Conservation (phyloP, 805 yeast species). For the Starmerella etchellsii region DNA sequence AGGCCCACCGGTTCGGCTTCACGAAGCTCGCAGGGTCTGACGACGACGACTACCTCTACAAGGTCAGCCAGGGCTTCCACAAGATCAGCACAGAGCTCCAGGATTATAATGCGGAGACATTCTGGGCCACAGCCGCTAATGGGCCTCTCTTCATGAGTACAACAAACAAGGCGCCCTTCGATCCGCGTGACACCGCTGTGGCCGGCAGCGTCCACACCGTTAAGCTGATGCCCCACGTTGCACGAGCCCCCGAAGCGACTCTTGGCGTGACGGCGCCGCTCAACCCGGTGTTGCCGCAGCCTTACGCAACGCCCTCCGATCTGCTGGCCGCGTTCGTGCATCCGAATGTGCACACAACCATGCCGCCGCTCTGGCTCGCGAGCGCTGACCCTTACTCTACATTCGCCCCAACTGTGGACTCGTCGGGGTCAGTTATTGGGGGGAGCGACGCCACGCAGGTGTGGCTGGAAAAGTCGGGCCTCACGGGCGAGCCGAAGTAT, state of each 20-base stretch:
- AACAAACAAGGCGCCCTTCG: conserved; percentile 55
- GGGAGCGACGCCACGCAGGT: conserved; percentile 16
- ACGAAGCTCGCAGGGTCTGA: conserved; percentile 8
- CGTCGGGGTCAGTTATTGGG: conserved; percentile 33
- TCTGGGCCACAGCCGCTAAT: conserved; percentile 43
- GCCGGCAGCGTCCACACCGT: conserved; percentile 58
- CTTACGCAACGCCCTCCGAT: conserved; percentile 40
- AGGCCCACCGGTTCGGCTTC: conserved; percentile 24
- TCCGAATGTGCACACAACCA: conserved; percentile 35
- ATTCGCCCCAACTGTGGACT: conserved; percentile 58
- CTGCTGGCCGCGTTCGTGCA: conserved; percentile 32
- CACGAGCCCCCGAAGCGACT: conserved; percentile 22
- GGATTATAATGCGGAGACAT: conserved; percentile 81
- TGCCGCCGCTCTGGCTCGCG: conserved; percentile 54
- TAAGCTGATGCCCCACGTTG: conserved; percentile 49
- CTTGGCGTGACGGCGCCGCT: conserved; percentile 37
- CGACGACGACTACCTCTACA: conserved; percentile 18
- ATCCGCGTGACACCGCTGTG: conserved; percentile 54
- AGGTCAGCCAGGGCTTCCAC: conserved; percentile 21
- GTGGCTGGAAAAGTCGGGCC: conserved; percentile 11
- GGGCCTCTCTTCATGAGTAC: conserved; percentile 75
- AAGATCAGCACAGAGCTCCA: conserved; percentile 45
- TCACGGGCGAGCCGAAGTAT: background rate
- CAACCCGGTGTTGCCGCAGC: conserved; percentile 36
- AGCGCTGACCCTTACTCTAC: conserved; percentile 35